A percentile compares a stretch with the other conserved stretches of the same genome.
phyloP scores from a whole-genome alignment of 352 stramenopile genomes.

The Phytophthora tubulina region DNA sequence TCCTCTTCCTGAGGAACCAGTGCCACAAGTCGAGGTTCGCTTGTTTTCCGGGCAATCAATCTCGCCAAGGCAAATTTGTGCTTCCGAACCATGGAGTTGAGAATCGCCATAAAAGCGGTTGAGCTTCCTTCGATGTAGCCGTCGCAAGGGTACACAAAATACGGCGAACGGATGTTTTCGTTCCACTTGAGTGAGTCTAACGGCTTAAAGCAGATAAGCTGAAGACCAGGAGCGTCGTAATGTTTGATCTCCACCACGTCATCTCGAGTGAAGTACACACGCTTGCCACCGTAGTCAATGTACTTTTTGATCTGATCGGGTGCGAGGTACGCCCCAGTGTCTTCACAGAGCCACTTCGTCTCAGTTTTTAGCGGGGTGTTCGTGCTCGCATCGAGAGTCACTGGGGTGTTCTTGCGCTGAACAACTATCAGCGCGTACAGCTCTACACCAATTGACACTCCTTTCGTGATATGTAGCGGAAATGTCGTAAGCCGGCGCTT shows the following conservation, averaged over 20 bases:
- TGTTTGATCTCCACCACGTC: constrained; percentile 86
- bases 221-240: constrained; percentile 74
- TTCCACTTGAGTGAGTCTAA: constrained; percentile 67
- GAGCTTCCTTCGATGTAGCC: constrained; percentile 82
- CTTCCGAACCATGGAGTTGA: constrained; percentile 74
- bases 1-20: constrained; percentile 83
- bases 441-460: constrained; percentile 82
- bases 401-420: constrained; percentile 69
- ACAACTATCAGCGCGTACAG: constrained; percentile 71
- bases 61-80: constrained; percentile 74
- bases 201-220: constrained; percentile 87
- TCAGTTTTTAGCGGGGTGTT: constrained; percentile 82
- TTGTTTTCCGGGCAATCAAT: constrained; percentile 79
- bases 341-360: constrained; percentile 89
- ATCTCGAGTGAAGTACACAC: constrained; percentile 84
- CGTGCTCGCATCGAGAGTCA: constrained; percentile 74
- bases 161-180: constrained; percentile 75
- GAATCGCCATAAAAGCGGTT: constrained; percentile 73
- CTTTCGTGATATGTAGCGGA: constrained; percentile 71
- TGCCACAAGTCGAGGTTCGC: constrained; percentile 77
- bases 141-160: constrained; percentile 87
- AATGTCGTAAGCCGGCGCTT: constrained; percentile 81
- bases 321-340: constrained; percentile 78
- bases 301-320: constrained; percentile 84
- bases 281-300: constrained; percentile 77